Conservation (phyloP, 2,329 filamentous ascomycete species). For the Colletotrichum sp. region DNA sequence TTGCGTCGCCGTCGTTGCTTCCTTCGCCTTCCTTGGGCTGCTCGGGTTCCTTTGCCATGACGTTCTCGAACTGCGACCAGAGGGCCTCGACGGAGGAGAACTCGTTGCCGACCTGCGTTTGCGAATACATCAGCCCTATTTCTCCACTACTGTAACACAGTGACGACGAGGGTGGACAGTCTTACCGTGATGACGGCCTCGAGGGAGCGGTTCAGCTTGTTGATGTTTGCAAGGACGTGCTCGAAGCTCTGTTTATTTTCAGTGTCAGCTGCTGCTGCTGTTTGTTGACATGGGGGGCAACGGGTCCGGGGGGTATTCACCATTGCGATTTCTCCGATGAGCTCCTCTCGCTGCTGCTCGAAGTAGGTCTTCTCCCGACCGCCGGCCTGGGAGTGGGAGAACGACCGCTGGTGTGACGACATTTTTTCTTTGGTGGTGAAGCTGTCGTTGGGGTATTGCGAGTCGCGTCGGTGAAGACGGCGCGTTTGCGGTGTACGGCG, state of each 20-base stretch:
- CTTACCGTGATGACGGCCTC: conserved; percentile 86
- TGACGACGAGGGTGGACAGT: neutral
- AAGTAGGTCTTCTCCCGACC: conserved; percentile 66
- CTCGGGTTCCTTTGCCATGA: conserved; percentile 78
- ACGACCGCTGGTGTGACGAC: conserved; percentile 21
- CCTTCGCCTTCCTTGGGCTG: conserved; percentile 25
- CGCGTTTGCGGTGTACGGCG: neutral
- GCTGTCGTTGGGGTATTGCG: neutral
- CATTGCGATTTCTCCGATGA: conserved; percentile 75
- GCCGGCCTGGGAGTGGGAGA: conserved; percentile 17
- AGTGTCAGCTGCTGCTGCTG: neutral
- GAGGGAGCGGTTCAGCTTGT: conserved; percentile 89
- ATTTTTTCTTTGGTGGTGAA: neutral
- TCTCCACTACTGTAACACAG: too few relatives aligned
- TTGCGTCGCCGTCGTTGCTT: conserved; percentile 28
- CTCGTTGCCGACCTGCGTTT: conserved; percentile 81
- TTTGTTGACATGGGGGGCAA: neutral
- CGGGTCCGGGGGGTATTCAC: conserved; percentile 42
- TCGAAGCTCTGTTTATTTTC: conserved; percentile 68
- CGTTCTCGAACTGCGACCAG: conserved; percentile 96
- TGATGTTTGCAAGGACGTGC: conserved; percentile 92
- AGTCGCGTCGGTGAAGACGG: neutral
- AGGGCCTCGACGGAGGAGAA: conserved; percentile 96
- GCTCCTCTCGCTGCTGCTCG: conserved; percentile 74
- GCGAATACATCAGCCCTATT: rapidly evolving